A percentile compares a stretch with the other conserved stretches of the same genome.
These are phyloP conservation scores for Scedosporium boydii DNA, from an alignment of 2,329 filamentous ascomycete genomes.

Conservation along the genomic window DNA sequence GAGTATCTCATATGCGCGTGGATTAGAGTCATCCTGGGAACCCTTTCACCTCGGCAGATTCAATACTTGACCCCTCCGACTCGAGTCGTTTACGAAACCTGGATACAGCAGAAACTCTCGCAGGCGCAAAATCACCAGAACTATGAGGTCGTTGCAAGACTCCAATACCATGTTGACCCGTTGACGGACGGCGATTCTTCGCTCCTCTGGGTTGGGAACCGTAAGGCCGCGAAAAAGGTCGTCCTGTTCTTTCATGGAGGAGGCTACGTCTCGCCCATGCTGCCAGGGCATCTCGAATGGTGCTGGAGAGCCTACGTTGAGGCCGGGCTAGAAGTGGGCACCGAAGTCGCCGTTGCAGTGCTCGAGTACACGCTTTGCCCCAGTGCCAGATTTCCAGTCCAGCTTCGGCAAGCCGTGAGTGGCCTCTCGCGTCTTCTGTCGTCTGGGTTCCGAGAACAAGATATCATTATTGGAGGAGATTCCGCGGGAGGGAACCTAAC, in stretches of 20 bases:
- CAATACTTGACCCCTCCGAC: not conserved
- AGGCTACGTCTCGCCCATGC: slow-evolving; percentile 15
- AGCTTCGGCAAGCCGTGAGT: slow-evolving; percentile 21
- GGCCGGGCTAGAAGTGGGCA: slow-evolving; percentile 11
- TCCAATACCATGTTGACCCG: slow-evolving; percentile 7
- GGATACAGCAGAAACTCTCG: not conserved
- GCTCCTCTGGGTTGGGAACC: slow-evolving; percentile 19
- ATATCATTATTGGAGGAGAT: slow-evolving; percentile 26
- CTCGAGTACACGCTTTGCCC: slow-evolving; percentile 25
- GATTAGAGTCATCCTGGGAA: not conserved
- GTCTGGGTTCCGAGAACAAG: slow-evolving; percentile 17
- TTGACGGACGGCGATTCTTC: slow-evolving; percentile 10
- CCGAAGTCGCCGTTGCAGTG: slow-evolving; percentile 20
- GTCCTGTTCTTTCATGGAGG: slow-evolving; percentile 21
- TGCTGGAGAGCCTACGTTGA: slow-evolving; percentile 18
- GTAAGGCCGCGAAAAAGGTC: slow-evolving; percentile 15
- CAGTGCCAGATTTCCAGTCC: slow-evolving; percentile 18
- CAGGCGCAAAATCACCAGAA: not conserved
- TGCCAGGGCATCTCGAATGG: slow-evolving; percentile 16
- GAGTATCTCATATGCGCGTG: too few relatives aligned
- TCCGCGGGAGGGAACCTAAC: slow-evolving; percentile 27
- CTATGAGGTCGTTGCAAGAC: not conserved
- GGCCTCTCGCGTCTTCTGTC: slow-evolving; percentile 21
- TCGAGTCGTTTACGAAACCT: not conserved
- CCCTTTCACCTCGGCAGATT: not conserved